Evolutionary conservation across 1,284 basidiomycete genomes (phyloP).

Genomic region (Heterobasidion parviporum): DNA sequence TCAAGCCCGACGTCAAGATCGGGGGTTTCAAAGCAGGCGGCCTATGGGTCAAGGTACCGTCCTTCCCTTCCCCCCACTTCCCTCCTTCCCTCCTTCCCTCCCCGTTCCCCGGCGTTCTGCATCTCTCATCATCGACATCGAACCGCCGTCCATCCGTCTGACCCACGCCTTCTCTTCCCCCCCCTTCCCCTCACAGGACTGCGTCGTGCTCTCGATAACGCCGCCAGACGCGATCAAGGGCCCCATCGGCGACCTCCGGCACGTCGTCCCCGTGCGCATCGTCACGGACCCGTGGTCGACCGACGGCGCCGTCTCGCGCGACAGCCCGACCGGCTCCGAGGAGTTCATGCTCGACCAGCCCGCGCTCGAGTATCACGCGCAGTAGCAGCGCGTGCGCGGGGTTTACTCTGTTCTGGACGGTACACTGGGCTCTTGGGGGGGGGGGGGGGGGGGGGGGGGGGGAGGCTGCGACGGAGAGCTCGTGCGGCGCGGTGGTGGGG

Average conservation of each 20-base stretch:
- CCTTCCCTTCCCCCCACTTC: background rate
- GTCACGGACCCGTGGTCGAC: slow-evolving; percentile 52
- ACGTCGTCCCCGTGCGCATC: slow-evolving; percentile 55
- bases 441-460: too few relatives aligned
- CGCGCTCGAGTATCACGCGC: background rate
- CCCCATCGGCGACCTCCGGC: slow-evolving; percentile 49
- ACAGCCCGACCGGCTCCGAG: slow-evolving; percentile 5
- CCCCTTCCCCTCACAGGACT: slow-evolving; percentile 37
- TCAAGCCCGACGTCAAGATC: slow-evolving; percentile 39
- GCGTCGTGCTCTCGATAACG: slow-evolving; percentile 48
- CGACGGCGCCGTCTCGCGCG: slow-evolving; percentile 17
- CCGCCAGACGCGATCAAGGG: slow-evolving; percentile 47
- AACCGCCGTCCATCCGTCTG: too few relatives aligned
- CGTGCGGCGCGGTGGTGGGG: too few relatives aligned
- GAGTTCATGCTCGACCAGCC: background rate
- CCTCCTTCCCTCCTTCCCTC: background rate
- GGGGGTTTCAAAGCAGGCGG: slow-evolving; percentile 59
- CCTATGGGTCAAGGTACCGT: slow-evolving; percentile 48
- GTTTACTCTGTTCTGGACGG: too few relatives aligned
- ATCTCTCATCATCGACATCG: background rate
- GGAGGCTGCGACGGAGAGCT: too few relatives aligned
- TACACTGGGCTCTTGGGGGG: too few relatives aligned
- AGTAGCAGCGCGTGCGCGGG: background rate
- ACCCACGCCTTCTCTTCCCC: background rate
- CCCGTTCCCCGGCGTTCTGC: background rate